Conservation (phyloP, 2,329 filamentous ascomycete species). For the Pyrenochaeta sp. region DNA sequence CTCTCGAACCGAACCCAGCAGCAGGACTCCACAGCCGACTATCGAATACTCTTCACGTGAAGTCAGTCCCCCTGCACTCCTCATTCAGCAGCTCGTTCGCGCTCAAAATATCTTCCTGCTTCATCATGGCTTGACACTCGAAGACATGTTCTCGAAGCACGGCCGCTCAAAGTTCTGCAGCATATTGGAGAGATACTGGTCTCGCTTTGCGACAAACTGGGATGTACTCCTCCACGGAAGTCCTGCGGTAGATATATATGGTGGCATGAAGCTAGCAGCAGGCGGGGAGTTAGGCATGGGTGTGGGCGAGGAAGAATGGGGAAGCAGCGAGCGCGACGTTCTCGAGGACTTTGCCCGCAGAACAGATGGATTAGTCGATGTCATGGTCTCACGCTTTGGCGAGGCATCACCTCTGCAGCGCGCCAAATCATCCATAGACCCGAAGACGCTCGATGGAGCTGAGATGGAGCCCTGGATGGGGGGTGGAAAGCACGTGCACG, state of each 20-base stretch:
- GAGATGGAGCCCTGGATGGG: constrained; percentile 74
- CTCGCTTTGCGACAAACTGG: constrained; percentile 73
- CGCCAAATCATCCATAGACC: constrained; percentile 36
- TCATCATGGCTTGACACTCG: constrained; percentile 81
- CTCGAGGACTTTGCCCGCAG: constrained; percentile 84
- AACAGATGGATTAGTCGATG: constrained; percentile 84
- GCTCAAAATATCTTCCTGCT: constrained; percentile 87
- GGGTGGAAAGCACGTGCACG: constrained; percentile 69
- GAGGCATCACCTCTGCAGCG: constrained; percentile 54
- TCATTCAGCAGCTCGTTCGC: constrained; percentile 81
- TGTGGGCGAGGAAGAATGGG: constrained; percentile 93
- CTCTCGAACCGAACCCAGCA: constrained; percentile 28
- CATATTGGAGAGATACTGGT: constrained; percentile 84
- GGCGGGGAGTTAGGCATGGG: constrained; percentile 92
- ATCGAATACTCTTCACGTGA: constrained; percentile 90
- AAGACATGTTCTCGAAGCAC: constrained; percentile 71
- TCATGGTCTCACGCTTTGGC: constrained; percentile 88
- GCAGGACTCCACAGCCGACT: constrained; percentile 44
- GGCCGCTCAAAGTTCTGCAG: constrained; percentile 74
- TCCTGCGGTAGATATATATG: constrained; percentile 79
- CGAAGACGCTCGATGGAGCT: constrained; percentile 24
- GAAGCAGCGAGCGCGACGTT: constrained; percentile 91
- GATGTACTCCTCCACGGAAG: constrained; percentile 91
- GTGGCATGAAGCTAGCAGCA: constrained; percentile 85
- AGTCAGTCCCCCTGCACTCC: constrained; percentile 80